Evolutionary conservation across 2,329 filamentous ascomycete species (phyloP), one percentile per base, ranked within the genome.

Genomic region (Clarireedia paspali): DNA sequence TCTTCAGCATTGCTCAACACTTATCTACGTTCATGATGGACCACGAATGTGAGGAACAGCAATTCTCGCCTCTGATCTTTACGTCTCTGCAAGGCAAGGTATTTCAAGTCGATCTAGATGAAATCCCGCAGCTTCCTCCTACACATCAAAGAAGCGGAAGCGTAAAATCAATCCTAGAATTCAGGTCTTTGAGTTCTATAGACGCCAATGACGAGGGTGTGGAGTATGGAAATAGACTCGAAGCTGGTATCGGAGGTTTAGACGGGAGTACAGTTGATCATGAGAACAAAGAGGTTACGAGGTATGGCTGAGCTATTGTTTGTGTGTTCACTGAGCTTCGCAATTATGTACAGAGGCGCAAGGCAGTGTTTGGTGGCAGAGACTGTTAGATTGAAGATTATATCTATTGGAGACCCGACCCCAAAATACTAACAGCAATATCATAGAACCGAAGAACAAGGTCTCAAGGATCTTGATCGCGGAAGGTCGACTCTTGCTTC

Each of bases 81-180:
- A 60, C 57, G 12, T 56, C 53, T n/a, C 34, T 38, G 20, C 46
- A 46, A 15, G 55, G 59, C 24, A 54, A 56, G 26, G 36, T 59
- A 12, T 58, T 59, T 27, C 46, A 57, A 24, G 23, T 63, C 47
- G 47, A 51, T 57, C 40, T 45, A 17, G 50, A 59, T 5, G 26
- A 36, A 4, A 44, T 44, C 15, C 36, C 38, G 34, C 38, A 36
- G 26, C 49, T 55, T 26, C 53, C 55, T 7, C 46, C 46, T 6
- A 50, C 30, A 14, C 45, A 55, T 24, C 36, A 14, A 20, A 55
- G 9, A 44, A 34, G 46, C 5, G 40, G 38, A 17, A 54, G 51
- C 20, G 36, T 48, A 20, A 20, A 39, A 20, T 50, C 53, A 34
- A 30, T 55, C 12, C 17, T 17, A n/a, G 46, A 55, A 6, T 6